These are phyloP conservation scores for Mycena venus DNA, from an alignment of 768 basidiomycete species.

Conservation along the genomic window DNA sequence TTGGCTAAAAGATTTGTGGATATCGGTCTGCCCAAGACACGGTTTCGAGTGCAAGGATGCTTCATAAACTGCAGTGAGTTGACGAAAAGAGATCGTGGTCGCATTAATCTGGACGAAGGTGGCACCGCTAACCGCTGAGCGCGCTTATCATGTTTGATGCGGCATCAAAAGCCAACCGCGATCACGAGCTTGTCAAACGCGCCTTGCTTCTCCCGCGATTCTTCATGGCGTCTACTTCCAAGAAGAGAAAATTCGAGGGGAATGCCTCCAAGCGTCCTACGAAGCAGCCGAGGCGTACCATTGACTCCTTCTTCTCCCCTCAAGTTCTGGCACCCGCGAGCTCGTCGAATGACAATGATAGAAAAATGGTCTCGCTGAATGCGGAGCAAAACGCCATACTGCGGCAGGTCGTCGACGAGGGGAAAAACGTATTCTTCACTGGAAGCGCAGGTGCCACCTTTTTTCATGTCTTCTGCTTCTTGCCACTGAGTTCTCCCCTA, in stretches of 20 bases:
- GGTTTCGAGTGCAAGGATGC: too few relatives aligned
- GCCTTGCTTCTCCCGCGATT: neutral
- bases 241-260: conserved; percentile 31
- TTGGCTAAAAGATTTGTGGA: too few relatives aligned
- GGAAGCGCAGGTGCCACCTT: conserved; percentile 79
- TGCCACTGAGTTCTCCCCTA: conserved; percentile 8
- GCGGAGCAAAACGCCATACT: conserved; percentile 77
- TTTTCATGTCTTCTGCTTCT: conserved; percentile 48
- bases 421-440: conserved; percentile 82
- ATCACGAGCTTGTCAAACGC: neutral
- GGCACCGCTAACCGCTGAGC: too few relatives aligned
- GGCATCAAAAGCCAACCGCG: neutral
- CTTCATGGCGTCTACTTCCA: neutral
- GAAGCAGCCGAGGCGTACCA: conserved; percentile 25
- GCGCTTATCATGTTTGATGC: too few relatives aligned
- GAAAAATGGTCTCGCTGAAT: conserved; percentile 32
- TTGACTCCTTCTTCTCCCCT: conserved; percentile 32
- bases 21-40: too few relatives aligned
- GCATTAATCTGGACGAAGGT: too few relatives aligned
- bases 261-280: conserved; percentile 22
- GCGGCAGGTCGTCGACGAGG: conserved; percentile 68
- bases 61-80: too few relatives aligned
- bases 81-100: too few relatives aligned
- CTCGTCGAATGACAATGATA: conserved; percentile 27
- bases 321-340: conserved; percentile 30